Percentiles rank a stretch among this genome's conserved stretches.
Conservation (phyloP, 371 early-diverging fungal species). For the Encephalitozoon hellem region DNA sequence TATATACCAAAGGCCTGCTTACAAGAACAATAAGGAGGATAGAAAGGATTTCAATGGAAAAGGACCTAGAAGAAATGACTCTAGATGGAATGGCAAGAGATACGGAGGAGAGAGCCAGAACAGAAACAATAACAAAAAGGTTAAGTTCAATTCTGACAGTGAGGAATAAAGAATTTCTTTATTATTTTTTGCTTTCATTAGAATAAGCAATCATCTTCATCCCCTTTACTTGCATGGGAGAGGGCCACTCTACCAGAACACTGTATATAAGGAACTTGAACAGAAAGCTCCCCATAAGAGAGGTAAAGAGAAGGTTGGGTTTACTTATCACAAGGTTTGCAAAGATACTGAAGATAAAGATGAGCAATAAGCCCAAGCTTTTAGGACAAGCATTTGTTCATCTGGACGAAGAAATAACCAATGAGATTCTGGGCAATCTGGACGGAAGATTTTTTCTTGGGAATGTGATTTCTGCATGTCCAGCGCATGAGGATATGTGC, state of each 20-base stretch:
- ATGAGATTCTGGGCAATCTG: not conserved
- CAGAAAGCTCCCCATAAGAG: not conserved
- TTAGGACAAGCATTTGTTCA: not conserved
- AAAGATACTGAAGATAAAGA: not conserved
- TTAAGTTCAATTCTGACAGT: not conserved
- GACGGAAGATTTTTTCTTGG: not conserved
- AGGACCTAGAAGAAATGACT: not conserved
- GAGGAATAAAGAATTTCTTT: slow-evolving; percentile 6
- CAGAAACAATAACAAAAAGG: slow-evolving; percentile 1
- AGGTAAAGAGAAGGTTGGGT: not conserved
- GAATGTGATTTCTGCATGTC: not conserved
- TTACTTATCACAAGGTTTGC: not conserved
- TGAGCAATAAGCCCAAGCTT: not conserved
- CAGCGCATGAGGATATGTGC: not conserved
- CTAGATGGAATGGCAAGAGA: not conserved
- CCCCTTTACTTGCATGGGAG: not conserved
- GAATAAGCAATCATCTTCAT: not conserved
- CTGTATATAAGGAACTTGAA: slow-evolving; percentile 5
- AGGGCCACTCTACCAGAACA: not conserved
- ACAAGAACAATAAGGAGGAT: slow-evolving; percentile 16
- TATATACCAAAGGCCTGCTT: slow-evolving; percentile 44
- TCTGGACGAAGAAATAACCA: not conserved
- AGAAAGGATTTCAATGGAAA: not conserved
- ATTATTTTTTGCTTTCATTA: not conserved
- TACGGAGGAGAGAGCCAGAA: not conserved